These are phyloP conservation scores for Colletotrichum ledebouriae DNA, from an alignment of 2,329 filamentous ascomycete genomes.

Conservation along the genomic window DNA sequence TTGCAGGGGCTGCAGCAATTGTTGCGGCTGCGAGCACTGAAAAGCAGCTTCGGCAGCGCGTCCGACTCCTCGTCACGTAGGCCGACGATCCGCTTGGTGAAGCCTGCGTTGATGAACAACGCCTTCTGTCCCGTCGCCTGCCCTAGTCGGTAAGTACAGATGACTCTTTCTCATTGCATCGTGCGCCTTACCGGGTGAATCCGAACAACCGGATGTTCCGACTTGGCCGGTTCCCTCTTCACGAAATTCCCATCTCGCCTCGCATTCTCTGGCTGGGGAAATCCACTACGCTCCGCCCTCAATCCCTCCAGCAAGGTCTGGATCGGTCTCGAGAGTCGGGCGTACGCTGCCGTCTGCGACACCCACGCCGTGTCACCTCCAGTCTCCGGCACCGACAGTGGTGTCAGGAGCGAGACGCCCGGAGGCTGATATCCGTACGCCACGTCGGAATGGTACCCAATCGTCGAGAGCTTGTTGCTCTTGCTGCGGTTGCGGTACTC, in stretches of 20 bases:
- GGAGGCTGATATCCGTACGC: no score
- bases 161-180: no score
- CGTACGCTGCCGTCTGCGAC: conserved; percentile 54
- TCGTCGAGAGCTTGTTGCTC: no score
- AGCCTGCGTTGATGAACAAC: conserved; percentile 48
- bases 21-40: conserved; percentile 49
- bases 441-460: no score
- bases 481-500: no score
- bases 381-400: conserved; percentile 51
- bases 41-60: conserved; percentile 79
- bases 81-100: conserved; percentile 84
- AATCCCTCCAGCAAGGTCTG: conserved; percentile 53
- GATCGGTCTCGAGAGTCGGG: conserved; percentile 53
- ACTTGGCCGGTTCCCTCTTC: conserved; percentile 74
- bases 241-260: conserved; percentile 52
- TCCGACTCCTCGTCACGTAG: conserved; percentile 91
- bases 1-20: neutral
- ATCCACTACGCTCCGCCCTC: conserved; percentile 56
- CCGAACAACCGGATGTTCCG: conserved; percentile 75
- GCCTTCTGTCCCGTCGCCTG: conserved; percentile 47
- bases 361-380: conserved; percentile 57
- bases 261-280: conserved; percentile 54
- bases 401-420: no score
- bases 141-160: neutral
- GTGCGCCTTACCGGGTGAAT: conserved; percentile 72